These are phyloP conservation scores for Orbilia oligospora DNA, from an alignment of 2,329 filamentous ascomycete genomes.

Conservation along the genomic window DNA sequence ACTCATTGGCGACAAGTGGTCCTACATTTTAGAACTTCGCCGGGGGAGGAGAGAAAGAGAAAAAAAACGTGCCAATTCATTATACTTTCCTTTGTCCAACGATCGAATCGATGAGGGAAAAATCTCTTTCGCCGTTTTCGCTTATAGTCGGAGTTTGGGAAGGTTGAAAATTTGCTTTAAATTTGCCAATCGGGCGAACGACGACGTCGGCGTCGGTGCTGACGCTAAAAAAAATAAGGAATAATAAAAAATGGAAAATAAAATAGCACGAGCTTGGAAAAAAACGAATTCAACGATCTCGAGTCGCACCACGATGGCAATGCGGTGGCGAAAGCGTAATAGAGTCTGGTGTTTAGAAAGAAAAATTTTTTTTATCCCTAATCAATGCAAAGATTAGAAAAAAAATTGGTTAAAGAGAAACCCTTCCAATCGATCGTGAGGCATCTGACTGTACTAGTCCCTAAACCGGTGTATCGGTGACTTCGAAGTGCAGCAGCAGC, in stretches of 20 bases:
- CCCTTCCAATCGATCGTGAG: conserved; percentile 36
- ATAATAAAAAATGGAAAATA: too few species aligned
- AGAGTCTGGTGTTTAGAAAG: conserved; percentile 24
- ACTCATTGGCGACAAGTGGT: conserved; percentile 25
- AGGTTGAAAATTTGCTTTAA: conserved; percentile 22
- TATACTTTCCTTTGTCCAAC: conserved; percentile 6
- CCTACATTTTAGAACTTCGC: conserved; percentile 17
- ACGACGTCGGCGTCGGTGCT: conserved; percentile 14
- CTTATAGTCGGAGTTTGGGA: conserved; percentile 50
- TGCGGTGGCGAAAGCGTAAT: conserved; percentile 47
- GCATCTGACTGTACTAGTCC: conserved; percentile 25
- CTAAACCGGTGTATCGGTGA: conserved; percentile 39
- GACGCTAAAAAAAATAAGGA: too few species aligned
- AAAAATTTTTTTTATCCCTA: conserved; percentile 28
- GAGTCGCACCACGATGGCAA: conserved; percentile 56
- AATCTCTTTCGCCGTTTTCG: conserved; percentile 52
- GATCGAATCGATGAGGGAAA: background rate
- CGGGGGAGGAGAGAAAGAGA: too few species aligned
- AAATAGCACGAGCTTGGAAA: conserved; percentile 15
- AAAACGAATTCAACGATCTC: conserved; percentile 32
- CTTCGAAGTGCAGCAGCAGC: conserved; percentile 15
- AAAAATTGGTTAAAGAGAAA: too few species aligned
- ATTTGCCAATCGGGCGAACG: conserved; percentile 32
- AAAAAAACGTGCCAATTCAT: conserved; percentile 16
- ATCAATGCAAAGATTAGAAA: conserved; percentile 14